These are phyloP conservation scores for Podila verticillata DNA, from an alignment of 192 early-diverging fungal species.

Conservation along the genomic window DNA sequence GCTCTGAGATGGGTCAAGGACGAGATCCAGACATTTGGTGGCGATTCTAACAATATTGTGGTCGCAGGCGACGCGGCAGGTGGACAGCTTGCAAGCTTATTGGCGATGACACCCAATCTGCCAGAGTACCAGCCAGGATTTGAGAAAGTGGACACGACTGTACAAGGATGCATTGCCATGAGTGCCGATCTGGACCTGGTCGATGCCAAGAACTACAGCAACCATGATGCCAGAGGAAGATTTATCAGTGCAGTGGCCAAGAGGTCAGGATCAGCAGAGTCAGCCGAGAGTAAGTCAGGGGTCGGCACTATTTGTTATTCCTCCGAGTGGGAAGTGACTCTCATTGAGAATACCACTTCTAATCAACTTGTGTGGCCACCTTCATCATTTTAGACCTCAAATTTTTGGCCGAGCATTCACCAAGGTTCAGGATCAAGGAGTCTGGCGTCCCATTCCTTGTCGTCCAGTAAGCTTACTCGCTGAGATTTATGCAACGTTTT, in stretches of 20 bases:
- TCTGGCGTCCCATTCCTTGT: conserved; percentile 46
- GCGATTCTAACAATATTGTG: conserved; percentile 70
- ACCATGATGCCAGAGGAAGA: conserved; percentile 47
- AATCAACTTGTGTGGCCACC: not conserved
- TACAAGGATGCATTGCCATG: conserved; percentile 63
- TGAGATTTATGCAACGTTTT: too few relatives aligned
- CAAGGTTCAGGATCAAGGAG: conserved; percentile 29
- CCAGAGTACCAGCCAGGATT: conserved; percentile 63
- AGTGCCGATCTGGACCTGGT: conserved; percentile 61
- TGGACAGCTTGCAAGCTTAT: conserved; percentile 65
- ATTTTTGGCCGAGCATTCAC: conserved; percentile 46
- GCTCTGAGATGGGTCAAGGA: conserved; percentile 74
- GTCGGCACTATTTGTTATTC: too few relatives aligned
- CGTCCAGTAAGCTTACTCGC: conserved; percentile 41
- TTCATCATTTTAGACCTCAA: conserved; percentile 27
- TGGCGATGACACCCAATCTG: conserved; percentile 62
- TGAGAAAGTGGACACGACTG: conserved; percentile 65
- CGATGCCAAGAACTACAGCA: conserved; percentile 50
- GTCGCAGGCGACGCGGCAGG: conserved; percentile 62
- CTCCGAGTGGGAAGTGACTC: too few relatives aligned
- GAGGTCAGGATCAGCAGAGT: conserved; percentile 32
- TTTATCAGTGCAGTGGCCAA: conserved; percentile 57
- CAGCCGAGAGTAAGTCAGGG: conserved; percentile 30
- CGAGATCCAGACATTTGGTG: conserved; percentile 68
- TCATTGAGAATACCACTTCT: not conserved